Evolutionary conservation across 1,139 yeast species (phyloP).

Genomic region (Magnusiomyces ingens): DNA sequence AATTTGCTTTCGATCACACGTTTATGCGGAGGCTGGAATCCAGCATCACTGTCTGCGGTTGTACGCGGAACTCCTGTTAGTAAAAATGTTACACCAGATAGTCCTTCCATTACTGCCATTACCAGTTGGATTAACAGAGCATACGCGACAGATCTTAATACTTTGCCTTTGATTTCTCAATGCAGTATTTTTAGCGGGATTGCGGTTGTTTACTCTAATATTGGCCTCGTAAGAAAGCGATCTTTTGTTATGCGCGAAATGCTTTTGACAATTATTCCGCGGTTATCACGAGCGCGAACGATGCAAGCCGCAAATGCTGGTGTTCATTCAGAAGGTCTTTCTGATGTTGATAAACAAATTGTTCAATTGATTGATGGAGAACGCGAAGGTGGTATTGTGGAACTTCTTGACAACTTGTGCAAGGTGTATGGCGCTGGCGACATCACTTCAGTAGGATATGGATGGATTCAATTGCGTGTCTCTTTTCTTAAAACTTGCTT

Average conservation of each 20-base stretch:
- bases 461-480: slow-evolving; percentile 57
- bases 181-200: slow-evolving; percentile 54
- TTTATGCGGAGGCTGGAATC: slow-evolving; percentile 45
- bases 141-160: slow-evolving; percentile 48
- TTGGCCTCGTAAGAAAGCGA: slow-evolving; percentile 60
- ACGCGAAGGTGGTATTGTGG: slow-evolving; percentile 20
- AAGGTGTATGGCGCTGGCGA: slow-evolving; percentile 30
- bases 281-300: slow-evolving; percentile 27
- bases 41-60: slow-evolving; percentile 38
- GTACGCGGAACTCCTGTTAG: slow-evolving; percentile 32
- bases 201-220: slow-evolving; percentile 56
- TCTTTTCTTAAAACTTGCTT: slow-evolving; percentile 52
- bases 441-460: slow-evolving; percentile 28
- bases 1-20: slow-evolving; percentile 54
- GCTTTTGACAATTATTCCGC: slow-evolving; percentile 46
- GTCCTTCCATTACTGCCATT: slow-evolving; percentile 25
- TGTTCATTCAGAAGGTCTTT: slow-evolving; percentile 18
- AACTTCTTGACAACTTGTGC: slow-evolving; percentile 29
- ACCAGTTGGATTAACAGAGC: slow-evolving; percentile 34
- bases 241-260: slow-evolving; percentile 62
- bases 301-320: slow-evolving; percentile 22
- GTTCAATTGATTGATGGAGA: slow-evolving; percentile 18
- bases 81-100: slow-evolving; percentile 23
- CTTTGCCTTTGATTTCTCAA: slow-evolving; percentile 31
- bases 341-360: slow-evolving; percentile 8